Evolutionary conservation across 805 yeast species (phyloP), one percentile per base, ranked within the genome.

Genomic region (Wickerhamomyces silvicola): DNA sequence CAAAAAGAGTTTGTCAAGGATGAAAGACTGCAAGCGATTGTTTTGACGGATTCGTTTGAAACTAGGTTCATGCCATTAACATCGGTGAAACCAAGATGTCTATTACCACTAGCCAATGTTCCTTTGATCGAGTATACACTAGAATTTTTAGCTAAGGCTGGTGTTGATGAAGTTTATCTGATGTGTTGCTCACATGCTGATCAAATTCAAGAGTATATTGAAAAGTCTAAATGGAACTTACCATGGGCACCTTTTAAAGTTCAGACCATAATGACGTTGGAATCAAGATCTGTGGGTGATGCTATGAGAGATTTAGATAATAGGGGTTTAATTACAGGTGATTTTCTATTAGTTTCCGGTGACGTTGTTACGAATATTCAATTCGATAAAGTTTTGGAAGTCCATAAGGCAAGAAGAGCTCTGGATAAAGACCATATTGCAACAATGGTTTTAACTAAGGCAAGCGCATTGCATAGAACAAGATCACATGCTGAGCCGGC

Each of bases 291-390:
- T 18, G 94, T 90, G 9, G 98, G 98, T 44, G 98, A 92, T 60
- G 94, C 95, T 14, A 84, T 92, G 94, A 72, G 98, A 56, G 97
- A 90, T 52, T 64, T 92, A 37, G 98, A 92, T 56, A 79, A 84
- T 39, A 69, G 95, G 46, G 96, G 96, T 6, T 63, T 90, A 36
- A 84, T 92, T 31, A 76, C 83, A 1, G 88, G 94, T 10, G 98
- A 92, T 57, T 92, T 92, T 50, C 62, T 92, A 35, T 66, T 92
- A 22, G 83, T 92, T 20, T 77, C 94, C 7, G 98, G 98, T 39
- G 98, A 92, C 56, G 94, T 90, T 13, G 85, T 92, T n/a, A 81
- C 95, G 25, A 92, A 92, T 50, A 70, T 92, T 36, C 92, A 87
- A 48, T 76, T 90, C 40, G 71, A 70, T 28, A 74, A 78, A 45